These are phyloP conservation scores for Saccharomycopsis babjevae DNA, from an alignment of 805 yeast species.

Conservation along the genomic window DNA sequence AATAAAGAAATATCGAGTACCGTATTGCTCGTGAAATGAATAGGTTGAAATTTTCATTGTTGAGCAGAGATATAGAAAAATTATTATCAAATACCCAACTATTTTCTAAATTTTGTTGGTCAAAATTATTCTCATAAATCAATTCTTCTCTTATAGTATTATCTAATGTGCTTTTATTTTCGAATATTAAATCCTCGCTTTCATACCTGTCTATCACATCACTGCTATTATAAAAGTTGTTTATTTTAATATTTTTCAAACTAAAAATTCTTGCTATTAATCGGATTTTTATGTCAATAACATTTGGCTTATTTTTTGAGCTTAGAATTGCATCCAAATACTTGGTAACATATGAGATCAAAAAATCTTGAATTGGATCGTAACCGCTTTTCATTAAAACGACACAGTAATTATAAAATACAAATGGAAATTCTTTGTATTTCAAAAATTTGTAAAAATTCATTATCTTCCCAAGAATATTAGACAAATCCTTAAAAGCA, in stretches of 20 bases:
- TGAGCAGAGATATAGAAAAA: slow-evolving; percentile 6
- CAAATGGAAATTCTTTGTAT: slow-evolving; percentile 12
- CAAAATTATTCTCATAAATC: slow-evolving; percentile 2
- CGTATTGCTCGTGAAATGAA: slow-evolving; percentile 16
- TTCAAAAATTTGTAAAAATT: slow-evolving; percentile 1
- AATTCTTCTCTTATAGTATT: not conserved
- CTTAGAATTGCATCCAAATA: slow-evolving; percentile 4
- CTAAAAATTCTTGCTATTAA: slow-evolving; percentile 16
- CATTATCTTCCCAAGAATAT: slow-evolving; percentile 1
- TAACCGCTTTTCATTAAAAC: slow-evolving; percentile 16
- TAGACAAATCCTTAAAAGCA: slow-evolving; percentile 9
- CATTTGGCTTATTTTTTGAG: not conserved
- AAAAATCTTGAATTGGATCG: slow-evolving; percentile 13
- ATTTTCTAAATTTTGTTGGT: slow-evolving; percentile 2
- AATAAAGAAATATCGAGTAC: slow-evolving; percentile 15
- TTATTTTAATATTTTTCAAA: slow-evolving; percentile 8
- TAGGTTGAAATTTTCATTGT: slow-evolving; percentile 12
- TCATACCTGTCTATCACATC: slow-evolving; percentile 7
- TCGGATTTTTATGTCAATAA: slow-evolving; percentile 7
- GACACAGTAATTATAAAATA: slow-evolving; percentile 12
- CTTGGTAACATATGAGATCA: slow-evolving; percentile 9
- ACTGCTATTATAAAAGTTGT: slow-evolving; percentile 1
- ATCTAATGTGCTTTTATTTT: not conserved
- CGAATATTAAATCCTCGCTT: not conserved
- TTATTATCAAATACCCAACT: slow-evolving; percentile 12